These are phyloP conservation scores for Senna siamea DNA, from an alignment of 306 rosid genomes.

Conservation along the genomic window DNA sequence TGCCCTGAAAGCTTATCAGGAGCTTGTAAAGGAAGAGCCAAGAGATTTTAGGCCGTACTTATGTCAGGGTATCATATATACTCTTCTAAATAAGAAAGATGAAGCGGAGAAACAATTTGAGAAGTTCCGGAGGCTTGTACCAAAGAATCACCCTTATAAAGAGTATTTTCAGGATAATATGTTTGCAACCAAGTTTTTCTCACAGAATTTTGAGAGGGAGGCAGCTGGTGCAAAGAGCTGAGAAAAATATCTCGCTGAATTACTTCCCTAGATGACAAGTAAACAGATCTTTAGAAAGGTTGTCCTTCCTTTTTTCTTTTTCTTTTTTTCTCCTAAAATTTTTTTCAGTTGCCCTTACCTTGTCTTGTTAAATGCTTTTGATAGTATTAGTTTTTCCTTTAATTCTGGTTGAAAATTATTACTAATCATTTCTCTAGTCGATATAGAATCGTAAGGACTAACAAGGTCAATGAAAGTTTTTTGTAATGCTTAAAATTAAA, in stretches of 20 bases:
- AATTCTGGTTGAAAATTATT: slow-evolving; percentile 5
- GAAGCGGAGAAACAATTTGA: slow-evolving; percentile 91
- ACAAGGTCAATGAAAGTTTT: slow-evolving; percentile 4
- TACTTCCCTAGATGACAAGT: neutral
- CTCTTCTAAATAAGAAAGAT: slow-evolving; percentile 73
- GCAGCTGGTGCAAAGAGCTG: slow-evolving; percentile 52
- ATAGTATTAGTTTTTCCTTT: slow-evolving; percentile 15
- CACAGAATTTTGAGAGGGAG: slow-evolving; percentile 70
- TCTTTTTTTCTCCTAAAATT: neutral
- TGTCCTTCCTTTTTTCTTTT: neutral
- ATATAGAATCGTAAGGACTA: slow-evolving; percentile 30
- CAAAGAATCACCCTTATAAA: slow-evolving; percentile 83
- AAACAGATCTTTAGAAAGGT: neutral
- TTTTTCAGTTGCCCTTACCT: neutral
- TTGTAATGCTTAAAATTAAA: slow-evolving; percentile 10
- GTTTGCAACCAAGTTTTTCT: slow-evolving; percentile 71
- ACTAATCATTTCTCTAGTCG: slow-evolving; percentile 35
- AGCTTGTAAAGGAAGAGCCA: slow-evolving; percentile 87
- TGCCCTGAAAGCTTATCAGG: slow-evolving; percentile 75
- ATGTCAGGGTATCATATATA: slow-evolving; percentile 89
- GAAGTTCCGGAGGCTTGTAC: slow-evolving; percentile 80
- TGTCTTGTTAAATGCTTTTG: slow-evolving; percentile 21
- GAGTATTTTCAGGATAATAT: slow-evolving; percentile 88
- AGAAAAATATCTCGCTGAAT: slow-evolving; percentile 32
- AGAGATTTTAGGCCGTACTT: slow-evolving; percentile 94